These are phyloP conservation scores for Pestalotiopsis sp. DNA, from an alignment of 2,329 filamentous ascomycete genomes.

Conservation along the genomic window DNA sequence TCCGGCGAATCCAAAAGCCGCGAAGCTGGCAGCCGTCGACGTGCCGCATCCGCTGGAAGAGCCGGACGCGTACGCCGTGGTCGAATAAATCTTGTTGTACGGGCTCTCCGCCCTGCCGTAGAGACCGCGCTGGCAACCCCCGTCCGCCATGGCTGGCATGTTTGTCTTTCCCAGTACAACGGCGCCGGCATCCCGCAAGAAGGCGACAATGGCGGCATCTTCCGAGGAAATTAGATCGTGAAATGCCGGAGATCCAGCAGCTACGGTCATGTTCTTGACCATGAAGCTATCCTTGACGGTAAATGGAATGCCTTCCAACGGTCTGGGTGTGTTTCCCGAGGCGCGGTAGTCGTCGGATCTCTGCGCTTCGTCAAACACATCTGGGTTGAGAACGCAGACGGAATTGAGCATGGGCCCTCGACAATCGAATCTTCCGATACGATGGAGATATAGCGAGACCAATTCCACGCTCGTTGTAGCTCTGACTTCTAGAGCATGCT, in stretches of 20 bases:
- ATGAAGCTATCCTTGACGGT: constrained; percentile 61
- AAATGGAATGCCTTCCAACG: constrained; percentile 58
- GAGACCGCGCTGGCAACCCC: constrained; percentile 58
- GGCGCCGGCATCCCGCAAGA: constrained; percentile 49
- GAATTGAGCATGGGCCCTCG: constrained; percentile 44
- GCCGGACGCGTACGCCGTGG: constrained; percentile 57
- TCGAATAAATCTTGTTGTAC: constrained; percentile 54
- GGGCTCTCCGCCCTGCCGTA: constrained; percentile 59
- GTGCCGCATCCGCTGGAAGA: constrained; percentile 59
- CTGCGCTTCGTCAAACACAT: constrained; percentile 46
- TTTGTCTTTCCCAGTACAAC: constrained; percentile 58
- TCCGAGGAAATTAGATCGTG: constrained; percentile 47
- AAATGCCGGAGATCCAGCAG: constrained; percentile 57
- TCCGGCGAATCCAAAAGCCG: constrained; percentile 53
- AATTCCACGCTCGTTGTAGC: constrained; percentile 45
- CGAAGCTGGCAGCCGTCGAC: constrained; percentile 51
- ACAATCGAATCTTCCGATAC: constrained; percentile 48
- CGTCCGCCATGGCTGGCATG: constrained; percentile 61
- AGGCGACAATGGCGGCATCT: constrained; percentile 52
- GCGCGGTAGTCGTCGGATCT: constrained; percentile 47
- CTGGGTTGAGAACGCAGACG: constrained; percentile 47
- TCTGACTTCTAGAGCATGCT: constrained; percentile 40
- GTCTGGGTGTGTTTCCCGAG: constrained; percentile 33
- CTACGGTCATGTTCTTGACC: constrained; percentile 52
- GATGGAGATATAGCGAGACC: constrained; percentile 44